phyloP scores from a whole-genome alignment of 2,329 filamentous ascomycete genomes.

The Fusarium albosuccineum region DNA sequence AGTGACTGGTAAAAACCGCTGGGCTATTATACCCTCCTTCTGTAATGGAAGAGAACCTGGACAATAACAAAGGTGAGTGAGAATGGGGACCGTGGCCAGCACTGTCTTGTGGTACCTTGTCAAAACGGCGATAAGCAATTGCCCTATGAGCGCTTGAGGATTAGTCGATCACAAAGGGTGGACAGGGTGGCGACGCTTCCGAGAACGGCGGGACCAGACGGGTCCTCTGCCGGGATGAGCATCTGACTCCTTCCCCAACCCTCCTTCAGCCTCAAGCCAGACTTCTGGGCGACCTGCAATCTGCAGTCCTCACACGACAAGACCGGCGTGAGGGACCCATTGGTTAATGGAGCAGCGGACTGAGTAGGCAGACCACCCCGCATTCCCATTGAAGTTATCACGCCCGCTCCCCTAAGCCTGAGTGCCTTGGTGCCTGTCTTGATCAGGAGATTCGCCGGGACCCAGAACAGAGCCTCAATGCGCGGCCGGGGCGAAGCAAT shows the following conservation, averaged over 20 bases:
- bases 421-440: conserved; percentile 9
- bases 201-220: conserved; percentile 35
- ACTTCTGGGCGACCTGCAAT: conserved; percentile 19
- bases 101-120: conserved; percentile 7
- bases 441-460: conserved; percentile 14
- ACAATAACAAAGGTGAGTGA: not conserved
- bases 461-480: conserved; percentile 35
- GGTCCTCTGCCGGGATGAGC: not conserved
- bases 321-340: conserved; percentile 15
- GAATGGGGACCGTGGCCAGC: conserved; percentile 22
- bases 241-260: conserved; percentile 34
- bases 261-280: conserved; percentile 26
- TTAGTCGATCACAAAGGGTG: conserved; percentile 24
- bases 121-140: conserved; percentile 36
- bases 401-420: conserved; percentile 20
- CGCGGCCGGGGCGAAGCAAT: conserved; percentile 8
- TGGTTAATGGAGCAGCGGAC: not conserved
- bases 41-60: conserved; percentile 14
- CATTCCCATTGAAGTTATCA: not conserved
- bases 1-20: conserved; percentile 5
- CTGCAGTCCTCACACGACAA: conserved; percentile 27
- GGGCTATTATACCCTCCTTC: not conserved
- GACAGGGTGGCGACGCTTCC: conserved; percentile 35
- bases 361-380: conserved; percentile 13
- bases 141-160: conserved; percentile 34